Base-by-base conservation (phyloP, 495 filamentous ascomycete genomes). In the Cryomyces minteri region DNA sequence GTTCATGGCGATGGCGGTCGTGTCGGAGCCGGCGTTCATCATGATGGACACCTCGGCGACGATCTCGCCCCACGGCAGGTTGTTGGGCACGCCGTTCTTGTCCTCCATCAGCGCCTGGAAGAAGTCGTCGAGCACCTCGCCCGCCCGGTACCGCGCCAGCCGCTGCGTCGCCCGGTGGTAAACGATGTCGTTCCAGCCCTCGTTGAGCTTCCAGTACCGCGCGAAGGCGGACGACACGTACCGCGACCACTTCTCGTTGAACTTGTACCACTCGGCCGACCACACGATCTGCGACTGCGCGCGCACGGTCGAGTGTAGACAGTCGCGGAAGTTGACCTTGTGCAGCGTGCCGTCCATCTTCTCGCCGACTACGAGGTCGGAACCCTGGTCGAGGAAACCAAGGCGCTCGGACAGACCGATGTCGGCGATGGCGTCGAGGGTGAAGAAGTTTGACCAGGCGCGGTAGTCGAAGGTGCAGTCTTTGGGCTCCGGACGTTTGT, bases 51-150 rank as follows among this genome's bases (percentile, higher is more conserved):
- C 48, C 33, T 55, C 53, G 25, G 53, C 53, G 5, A 50, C 47
- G 34, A 55, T 50, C 43, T 55, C 53, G 47, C 53, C 53, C 47
- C 44, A 50, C 25, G 47, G 44, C 41, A 54, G 58, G 54, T 55
- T 57, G 39, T 55, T 61, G 7, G 51, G 54, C 12, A 39, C 42
- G 0, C 63, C 65, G 34, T 53, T 59, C 53, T 71, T 73, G 50
- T 70, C 68, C 41, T 71, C 67, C 67, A 73, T 68, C 18, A 73
- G 48, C 5, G 62, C 60, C 32, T 63, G 55, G 60, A 75, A 72
- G 54, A 75, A 73, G 47, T 73, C 70, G 31, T 73, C 67, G 0
- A 72, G 60, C 41, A 65, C 61, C 43, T 73, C 69, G 31, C 69
- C 69, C 12, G 57, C 57, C 11, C 62, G 59, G 51, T 72, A 69